phyloP scores from a whole-genome alignment of 2,329 filamentous ascomycete genomes.

The Cercospora janseana region DNA sequence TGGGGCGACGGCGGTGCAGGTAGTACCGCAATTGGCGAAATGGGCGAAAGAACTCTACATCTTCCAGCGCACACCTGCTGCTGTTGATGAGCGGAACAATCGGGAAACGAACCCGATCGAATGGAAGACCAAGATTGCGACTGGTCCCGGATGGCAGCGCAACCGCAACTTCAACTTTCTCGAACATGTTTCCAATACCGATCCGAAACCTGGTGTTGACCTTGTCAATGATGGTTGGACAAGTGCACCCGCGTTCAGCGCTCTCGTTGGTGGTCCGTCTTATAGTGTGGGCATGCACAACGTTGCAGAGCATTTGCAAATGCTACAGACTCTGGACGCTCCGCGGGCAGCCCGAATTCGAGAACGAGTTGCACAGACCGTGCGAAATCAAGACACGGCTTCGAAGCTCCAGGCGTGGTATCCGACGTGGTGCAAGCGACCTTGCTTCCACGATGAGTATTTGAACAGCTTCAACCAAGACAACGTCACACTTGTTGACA shows the following conservation, averaged over 20 bases:
- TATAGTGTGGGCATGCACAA: conserved; percentile 40
- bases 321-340: conserved; percentile 45
- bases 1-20: conserved; percentile 46
- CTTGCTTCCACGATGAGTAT: conserved; percentile 40
- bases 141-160: conserved; percentile 51
- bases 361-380: conserved; percentile 49
- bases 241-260: conserved; percentile 26
- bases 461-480: conserved; percentile 58
- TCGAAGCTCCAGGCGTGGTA: conserved; percentile 60
- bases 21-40: conserved; percentile 42
- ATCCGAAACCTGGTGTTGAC: conserved; percentile 40
- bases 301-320: conserved; percentile 40
- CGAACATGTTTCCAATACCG: conserved; percentile 38
- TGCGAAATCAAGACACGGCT: conserved; percentile 54
- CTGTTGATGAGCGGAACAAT: conserved; percentile 40
- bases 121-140: conserved; percentile 41
- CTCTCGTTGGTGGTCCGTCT: conserved; percentile 40
- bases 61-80: conserved; percentile 47
- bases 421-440: conserved; percentile 62
- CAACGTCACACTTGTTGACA: conserved; percentile 62
- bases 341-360: conserved; percentile 48
- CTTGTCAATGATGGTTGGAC: conserved; percentile 41
- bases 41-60: conserved; percentile 42
- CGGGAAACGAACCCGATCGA: conserved; percentile 44
- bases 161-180: conserved; percentile 49